Percentiles rank a stretch among this genome's conserved stretches.
These are phyloP conservation scores for Penicillium sp. DNA, from an alignment of 2,329 filamentous ascomycete genomes.

Conservation along the genomic window DNA sequence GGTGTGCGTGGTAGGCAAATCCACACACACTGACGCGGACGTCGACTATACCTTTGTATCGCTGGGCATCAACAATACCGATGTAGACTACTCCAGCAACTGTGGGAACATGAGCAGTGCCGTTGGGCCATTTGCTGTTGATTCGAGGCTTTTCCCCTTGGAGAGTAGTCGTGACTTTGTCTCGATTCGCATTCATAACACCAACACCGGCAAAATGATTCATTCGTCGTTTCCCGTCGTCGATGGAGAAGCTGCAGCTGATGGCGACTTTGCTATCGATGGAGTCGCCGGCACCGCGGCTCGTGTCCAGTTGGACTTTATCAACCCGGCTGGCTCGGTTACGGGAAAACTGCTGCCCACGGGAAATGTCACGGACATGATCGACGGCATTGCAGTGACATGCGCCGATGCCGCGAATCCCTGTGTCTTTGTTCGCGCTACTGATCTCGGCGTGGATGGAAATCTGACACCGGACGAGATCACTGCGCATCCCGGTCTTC, in stretches of 20 bases:
- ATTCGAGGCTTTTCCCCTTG: slow-evolving; percentile 48
- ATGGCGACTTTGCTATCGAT: slow-evolving; percentile 59
- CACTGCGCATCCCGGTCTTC: slow-evolving; percentile 44
- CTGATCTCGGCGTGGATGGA: slow-evolving; percentile 44
- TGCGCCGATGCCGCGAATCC: slow-evolving; percentile 63
- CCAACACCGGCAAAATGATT: slow-evolving; percentile 65
- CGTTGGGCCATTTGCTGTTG: slow-evolving; percentile 61
- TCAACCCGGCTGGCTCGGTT: slow-evolving; percentile 59
- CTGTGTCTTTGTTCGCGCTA: slow-evolving; percentile 57
- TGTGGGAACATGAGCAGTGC: slow-evolving; percentile 70
- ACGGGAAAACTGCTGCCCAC: slow-evolving; percentile 61
- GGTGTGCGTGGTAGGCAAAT: slow-evolving; percentile 60
- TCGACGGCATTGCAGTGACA: slow-evolving; percentile 51
- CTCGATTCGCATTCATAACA: slow-evolving; percentile 61
- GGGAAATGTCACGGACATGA: slow-evolving; percentile 50
- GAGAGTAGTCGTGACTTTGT: slow-evolving; percentile 31
- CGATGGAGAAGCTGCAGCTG: slow-evolving; percentile 46
- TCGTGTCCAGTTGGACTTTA: slow-evolving; percentile 57
- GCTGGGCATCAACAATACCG: slow-evolving; percentile 58
- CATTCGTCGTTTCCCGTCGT: slow-evolving; percentile 53
- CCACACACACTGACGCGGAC: slow-evolving; percentile 49
- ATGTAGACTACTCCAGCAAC: slow-evolving; percentile 64
- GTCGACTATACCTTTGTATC: slow-evolving; percentile 70
- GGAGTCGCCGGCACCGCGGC: slow-evolving; percentile 59
- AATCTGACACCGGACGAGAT: slow-evolving; percentile 53